phyloP scores from a whole-genome alignment of 495 filamentous ascomycete species.

The Penicillium mononematosum region DNA sequence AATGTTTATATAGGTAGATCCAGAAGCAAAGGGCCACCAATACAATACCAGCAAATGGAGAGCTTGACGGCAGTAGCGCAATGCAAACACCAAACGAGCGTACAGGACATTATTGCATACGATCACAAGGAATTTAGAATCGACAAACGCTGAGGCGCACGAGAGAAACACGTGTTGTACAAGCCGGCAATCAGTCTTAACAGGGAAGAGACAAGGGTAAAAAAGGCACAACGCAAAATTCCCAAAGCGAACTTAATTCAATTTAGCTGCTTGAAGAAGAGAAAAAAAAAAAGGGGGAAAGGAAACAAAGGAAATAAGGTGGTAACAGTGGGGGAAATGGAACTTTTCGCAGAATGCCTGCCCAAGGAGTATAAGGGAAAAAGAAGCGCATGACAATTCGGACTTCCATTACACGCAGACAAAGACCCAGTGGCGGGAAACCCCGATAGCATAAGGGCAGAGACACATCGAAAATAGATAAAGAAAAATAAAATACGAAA shows the following conservation, averaged over 20 bases:
- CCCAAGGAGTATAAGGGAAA: conserved; percentile 45
- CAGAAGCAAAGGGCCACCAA: conserved; percentile 6
- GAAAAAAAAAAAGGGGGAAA: conserved; percentile 36
- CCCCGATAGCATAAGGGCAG: conserved; percentile 21
- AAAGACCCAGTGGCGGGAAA: conserved; percentile 32
- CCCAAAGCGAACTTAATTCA: conserved; percentile 44
- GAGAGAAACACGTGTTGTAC: conserved; percentile 31
- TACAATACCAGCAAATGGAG: conserved; percentile 13
- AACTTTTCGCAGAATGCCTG: conserved; percentile 54
- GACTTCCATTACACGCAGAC: conserved; percentile 42
- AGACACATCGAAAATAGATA: conserved; percentile 21
- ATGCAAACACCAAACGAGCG: conserved; percentile 22
- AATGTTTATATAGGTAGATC: conserved; percentile 5
- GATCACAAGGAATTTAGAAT: conserved; percentile 14
- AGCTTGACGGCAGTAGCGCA: conserved; percentile 10
- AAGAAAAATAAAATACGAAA: conserved; percentile 20
- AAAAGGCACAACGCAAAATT: conserved; percentile 36
- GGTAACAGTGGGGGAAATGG: conserved; percentile 30
- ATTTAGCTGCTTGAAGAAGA: conserved; percentile 44
- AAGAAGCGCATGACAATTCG: conserved; percentile 41
- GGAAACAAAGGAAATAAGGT: conserved; percentile 35
- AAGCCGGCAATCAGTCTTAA: conserved; percentile 27
- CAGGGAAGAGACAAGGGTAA: conserved; percentile 23
- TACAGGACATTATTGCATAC: conserved; percentile 13
- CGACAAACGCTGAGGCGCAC: conserved; percentile 27